These are phyloP conservation scores for Fonsecaea pedrosoi DNA, from an alignment of 2,329 filamentous ascomycete species.

Conservation along the genomic window DNA sequence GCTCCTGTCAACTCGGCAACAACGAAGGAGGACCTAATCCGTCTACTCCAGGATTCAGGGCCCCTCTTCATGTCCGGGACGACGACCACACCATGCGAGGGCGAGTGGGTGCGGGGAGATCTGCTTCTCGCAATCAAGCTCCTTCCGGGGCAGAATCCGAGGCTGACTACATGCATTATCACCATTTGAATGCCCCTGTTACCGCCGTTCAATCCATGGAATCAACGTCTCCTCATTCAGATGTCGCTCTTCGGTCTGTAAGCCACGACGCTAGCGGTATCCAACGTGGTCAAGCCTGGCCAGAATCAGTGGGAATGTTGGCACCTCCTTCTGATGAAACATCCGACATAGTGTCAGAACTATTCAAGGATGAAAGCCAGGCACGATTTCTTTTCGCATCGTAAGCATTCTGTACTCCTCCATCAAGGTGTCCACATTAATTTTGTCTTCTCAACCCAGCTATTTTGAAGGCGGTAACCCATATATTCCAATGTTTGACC, in stretches of 20 bases:
- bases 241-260: not conserved
- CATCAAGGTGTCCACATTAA: not conserved
- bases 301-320: not conserved
- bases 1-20: not conserved
- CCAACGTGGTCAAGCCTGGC: not conserved
- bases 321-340: not conserved
- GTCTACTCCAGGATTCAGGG: not conserved
- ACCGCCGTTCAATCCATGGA: not conserved
- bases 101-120: too few species aligned
- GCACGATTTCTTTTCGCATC: not conserved
- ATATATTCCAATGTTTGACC: not conserved
- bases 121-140: not conserved
- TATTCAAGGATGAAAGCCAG: not conserved
- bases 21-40: not conserved
- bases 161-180: slow-evolving; percentile 4
- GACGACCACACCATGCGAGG: not conserved
- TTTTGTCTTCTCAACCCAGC: not conserved
- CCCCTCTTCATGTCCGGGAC: not conserved
- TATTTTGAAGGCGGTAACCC: not conserved
- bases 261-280: not conserved
- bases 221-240: not conserved
- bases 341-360: not conserved
- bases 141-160: not conserved
- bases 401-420: not conserved
- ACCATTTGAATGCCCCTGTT: not conserved